Evolutionary conservation across 352 stramenopile genomes (phyloP).

Genomic region (Pythium coloratum): DNA sequence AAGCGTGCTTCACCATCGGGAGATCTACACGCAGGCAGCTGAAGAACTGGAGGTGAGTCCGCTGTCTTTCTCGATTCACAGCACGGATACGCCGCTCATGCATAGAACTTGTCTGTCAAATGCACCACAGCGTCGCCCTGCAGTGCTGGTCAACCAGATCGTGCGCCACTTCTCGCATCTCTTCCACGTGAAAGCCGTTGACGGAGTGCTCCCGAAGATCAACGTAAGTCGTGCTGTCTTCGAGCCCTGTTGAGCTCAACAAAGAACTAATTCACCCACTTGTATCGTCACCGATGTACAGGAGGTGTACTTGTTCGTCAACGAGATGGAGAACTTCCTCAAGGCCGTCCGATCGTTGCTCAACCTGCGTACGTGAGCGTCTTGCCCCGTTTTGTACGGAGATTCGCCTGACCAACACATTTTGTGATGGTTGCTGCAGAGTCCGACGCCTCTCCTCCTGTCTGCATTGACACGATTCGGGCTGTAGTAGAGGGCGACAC

Average conservation of each 20-base stretch:
- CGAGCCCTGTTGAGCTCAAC: not conserved
- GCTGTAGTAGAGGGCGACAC: constrained; percentile 20
- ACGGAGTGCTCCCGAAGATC: constrained; percentile 90
- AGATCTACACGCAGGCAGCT: constrained; percentile 83
- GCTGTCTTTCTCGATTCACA: no score
- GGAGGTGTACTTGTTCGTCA: constrained; percentile 85
- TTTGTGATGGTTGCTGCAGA: constrained; percentile 27
- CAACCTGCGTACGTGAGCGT: constrained; percentile 52
- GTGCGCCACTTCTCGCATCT: constrained; percentile 87
- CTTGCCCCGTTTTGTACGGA: not conserved
- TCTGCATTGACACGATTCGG: constrained; percentile 49
- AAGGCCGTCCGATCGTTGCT: constrained; percentile 57
- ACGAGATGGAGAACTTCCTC: constrained; percentile 88
- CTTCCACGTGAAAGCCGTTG: constrained; percentile 82
- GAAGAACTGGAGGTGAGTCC: constrained; percentile 67
- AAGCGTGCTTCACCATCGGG: constrained; percentile 70
- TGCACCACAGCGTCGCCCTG: constrained; percentile 57
- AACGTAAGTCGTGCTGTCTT: constrained; percentile 46
- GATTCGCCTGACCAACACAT: not conserved
- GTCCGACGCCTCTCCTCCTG: constrained; percentile 42
- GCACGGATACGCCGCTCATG: no score
- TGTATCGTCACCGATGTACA: constrained; percentile 17
- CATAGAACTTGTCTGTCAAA: no score
- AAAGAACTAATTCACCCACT: not conserved
- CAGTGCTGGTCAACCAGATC: constrained; percentile 84